Evolutionary conservation across 345 rosid species (phyloP), one percentile per base, ranked within the genome.

Genomic region (Eucalyptus brandiana): DNA sequence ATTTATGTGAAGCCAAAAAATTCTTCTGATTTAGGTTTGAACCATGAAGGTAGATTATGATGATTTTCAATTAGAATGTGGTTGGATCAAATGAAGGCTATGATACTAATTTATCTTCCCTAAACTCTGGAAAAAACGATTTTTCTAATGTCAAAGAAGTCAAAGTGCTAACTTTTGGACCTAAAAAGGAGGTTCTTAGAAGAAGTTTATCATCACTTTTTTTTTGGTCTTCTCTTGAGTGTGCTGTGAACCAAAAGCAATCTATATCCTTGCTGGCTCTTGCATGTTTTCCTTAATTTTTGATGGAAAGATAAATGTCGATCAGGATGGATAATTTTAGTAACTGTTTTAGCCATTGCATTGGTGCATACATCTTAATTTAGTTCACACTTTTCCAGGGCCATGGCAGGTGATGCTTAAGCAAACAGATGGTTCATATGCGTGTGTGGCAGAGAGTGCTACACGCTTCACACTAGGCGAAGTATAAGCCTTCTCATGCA

Each of bases 351-450:
- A n/a, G 58, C 45, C 51, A 54, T 34, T 8, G 86, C 48, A 12
- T 58, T 86, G 37, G 37, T 76, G 9, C 37, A 34, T 67, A 37
- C n/a, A 54, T 45, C 24, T 30, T 37, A 40, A 21, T 86, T 87
- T 37, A 3, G 13, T 88, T 86, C 32, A 45, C 49, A 86, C 80
- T 89, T 87, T 87, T 93, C 89, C 95, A 97, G 99, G 99, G 89
- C 99, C 99, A 89, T 97, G 99, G 99, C 99, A 97, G 92, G 99
- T 97, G 92, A 97, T 97, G 99, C 98, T 97, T 92, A 97, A 97
- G 92, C 99, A 97, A 91, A 80, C 96, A 90, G 97, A 97, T 93
- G 94, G 97, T 89, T 97, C 99, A 88, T 97, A 72, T 92, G 98
- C 96, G 6, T 97, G 98, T 88, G 91, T 95, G 72, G 99, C 99